phyloP scores from a whole-genome alignment of 2,329 filamentous ascomycete species.

The Daldinia eschscholtzii region DNA sequence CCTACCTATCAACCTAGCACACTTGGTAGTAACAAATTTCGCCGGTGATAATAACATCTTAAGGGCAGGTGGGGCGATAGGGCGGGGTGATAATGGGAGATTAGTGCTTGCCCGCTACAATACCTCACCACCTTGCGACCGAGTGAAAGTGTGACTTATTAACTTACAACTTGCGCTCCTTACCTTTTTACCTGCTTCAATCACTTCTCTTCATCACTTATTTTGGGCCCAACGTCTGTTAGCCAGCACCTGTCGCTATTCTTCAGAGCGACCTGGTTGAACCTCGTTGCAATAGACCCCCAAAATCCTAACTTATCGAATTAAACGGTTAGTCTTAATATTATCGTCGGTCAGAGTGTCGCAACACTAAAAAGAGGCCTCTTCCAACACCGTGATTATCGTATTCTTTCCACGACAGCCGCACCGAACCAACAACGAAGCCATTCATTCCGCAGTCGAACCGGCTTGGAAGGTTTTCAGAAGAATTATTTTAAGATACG shows the following conservation, averaged over 20 bases:
- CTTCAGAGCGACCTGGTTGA: conserved; percentile 1
- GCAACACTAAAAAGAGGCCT: conserved; percentile 17
- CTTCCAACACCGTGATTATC: conserved; percentile 1
- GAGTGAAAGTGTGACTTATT: conserved; percentile 23
- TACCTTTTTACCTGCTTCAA: conserved; percentile 15
- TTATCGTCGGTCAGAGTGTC: conserved; percentile 13
- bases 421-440: conserved; percentile 9
- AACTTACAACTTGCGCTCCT: conserved; percentile 17
- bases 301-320: conserved; percentile 12
- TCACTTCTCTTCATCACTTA: neutral
- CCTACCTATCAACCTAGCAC: neutral
- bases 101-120: conserved; percentile 15
- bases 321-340: conserved; percentile 10
- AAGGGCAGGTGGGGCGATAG: conserved; percentile 36
- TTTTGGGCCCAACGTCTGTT: neutral
- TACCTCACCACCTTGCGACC: conserved; percentile 32
- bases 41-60: conserved; percentile 12
- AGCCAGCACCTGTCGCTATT: conserved; percentile 9
- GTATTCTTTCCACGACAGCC: conserved; percentile 19
- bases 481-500: conserved; percentile 42
- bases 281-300: conserved; percentile 10
- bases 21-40: neutral
- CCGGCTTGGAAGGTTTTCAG: conserved; percentile 16
- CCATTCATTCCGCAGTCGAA: conserved; percentile 11
- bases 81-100: conserved; percentile 36